Evolutionary conservation across 768 basidiomycete genomes (phyloP), one percentile per base, ranked within the genome.

Genomic region (Chalciporus chontae): DNA sequence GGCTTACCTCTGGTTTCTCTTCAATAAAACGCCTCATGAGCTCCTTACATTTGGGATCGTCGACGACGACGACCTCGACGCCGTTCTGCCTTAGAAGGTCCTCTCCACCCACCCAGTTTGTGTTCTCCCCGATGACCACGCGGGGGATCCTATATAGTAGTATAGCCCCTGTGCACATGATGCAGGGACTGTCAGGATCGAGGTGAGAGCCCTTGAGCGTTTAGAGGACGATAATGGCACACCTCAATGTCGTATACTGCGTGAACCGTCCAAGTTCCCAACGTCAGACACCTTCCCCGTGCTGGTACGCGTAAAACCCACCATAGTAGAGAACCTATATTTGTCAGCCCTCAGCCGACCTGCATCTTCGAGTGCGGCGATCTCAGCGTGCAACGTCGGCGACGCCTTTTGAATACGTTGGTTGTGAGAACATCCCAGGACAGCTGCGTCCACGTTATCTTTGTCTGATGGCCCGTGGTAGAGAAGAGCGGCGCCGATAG

Each of bases 91-190:
- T 72, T 14, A 87, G 70, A 17, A 83, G 67, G 17, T 77, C 72
- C 55, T 85, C 84, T 1, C 71, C 75, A 8, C 80, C 81, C 14
- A 74, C 52, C 56, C 77, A 81, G 32, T 72, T 85, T 15, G 52
- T 40, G 53, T 84, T 82, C 61, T 85, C 84, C 15, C 83, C 83
- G 41, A 86, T 78, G 10, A 87, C 82, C 8, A 84, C 77, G 6
- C 83, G 74, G 5, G 80, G 79, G 36, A 86, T 84, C 40, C 77
- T 77, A 66, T 82, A 84, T 9, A 84, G 69, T n/a, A 81, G 51
- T 21, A 82, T 78, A 1, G 83, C 77, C 8, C 83, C 84, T 1
- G 77, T 73, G 57, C 84, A 85, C 84, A 85, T 84, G 45, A 69
- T 74, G 57, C 84, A 85, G 2, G 84, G 85, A 39, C 79, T 79